A percentile compares a stretch with the other conserved stretches of the same genome.
Conservation (phyloP, 2,329 filamentous ascomycete genomes). For the Metarhizium guizhouense region DNA sequence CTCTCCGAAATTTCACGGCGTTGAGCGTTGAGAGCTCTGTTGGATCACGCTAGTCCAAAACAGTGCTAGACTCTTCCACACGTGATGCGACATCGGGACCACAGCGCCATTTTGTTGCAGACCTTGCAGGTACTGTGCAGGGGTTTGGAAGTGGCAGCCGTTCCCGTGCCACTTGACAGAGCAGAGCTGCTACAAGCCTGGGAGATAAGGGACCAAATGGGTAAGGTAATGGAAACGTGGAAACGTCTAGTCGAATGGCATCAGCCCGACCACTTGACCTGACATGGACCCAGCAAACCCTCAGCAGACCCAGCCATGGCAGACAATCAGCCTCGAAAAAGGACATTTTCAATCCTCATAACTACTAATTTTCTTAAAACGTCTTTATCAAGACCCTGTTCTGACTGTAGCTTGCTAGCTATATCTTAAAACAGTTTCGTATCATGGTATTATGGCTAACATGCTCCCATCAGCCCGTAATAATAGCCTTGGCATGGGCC, state of each 20-base stretch:
- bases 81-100: conserved; percentile 14
- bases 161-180: background rate
- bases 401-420: background rate
- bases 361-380: background rate
- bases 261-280: background rate
- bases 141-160: background rate
- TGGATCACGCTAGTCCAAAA: conserved; percentile 25
- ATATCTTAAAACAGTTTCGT: conserved; percentile 2
- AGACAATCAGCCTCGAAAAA: no score
- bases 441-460: conserved; percentile 11
- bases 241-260: background rate
- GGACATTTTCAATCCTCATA: no score
- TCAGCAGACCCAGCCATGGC: background rate
- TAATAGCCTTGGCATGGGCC: conserved; percentile 2
- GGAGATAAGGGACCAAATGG: background rate
- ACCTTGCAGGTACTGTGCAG: background rate
- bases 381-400: background rate
- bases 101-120: background rate
- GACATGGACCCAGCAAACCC: background rate
- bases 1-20: conserved; percentile 37
- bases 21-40: conserved; percentile 33
- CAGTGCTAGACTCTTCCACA: conserved; percentile 14
- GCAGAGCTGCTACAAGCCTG: background rate
- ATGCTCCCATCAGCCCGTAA: conserved; percentile 7
- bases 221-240: background rate